Percentiles rank a stretch among this genome's conserved stretches.
phyloP scores from a whole-genome alignment of 169 alveolate genomes.

The Plasmodium inui region DNA sequence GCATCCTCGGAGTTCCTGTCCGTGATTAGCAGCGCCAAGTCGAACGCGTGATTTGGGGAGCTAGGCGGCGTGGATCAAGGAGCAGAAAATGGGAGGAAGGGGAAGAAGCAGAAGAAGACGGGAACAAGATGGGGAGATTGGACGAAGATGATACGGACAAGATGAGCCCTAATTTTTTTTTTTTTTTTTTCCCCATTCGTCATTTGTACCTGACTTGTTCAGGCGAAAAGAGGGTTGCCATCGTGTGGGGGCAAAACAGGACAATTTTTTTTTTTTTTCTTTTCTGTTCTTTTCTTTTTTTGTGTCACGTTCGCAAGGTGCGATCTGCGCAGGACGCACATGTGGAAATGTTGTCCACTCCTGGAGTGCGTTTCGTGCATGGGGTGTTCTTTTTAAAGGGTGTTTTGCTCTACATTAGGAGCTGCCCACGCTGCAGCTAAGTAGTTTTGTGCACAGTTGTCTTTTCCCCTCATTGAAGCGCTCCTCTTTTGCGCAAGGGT shows the following conservation, averaged over 20 bases:
- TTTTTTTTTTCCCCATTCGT: not conserved
- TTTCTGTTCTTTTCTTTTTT: no score
- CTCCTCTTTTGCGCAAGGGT: not conserved
- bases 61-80: not conserved
- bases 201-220: not conserved
- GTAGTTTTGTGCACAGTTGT: not conserved
- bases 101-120: not conserved
- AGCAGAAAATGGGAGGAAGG: not conserved
- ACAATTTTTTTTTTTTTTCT: not conserved
- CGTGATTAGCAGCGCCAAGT: slow-evolving; percentile 19
- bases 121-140: not conserved
- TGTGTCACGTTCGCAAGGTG: not conserved
- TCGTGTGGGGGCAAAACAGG: not conserved
- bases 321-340: not conserved
- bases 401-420: not conserved
- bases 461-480: not conserved
- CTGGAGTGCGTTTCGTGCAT: not conserved
- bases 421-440: not conserved
- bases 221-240: not conserved
- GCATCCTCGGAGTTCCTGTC: slow-evolving; percentile 52
- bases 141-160: not conserved
- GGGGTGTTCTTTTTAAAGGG: not conserved
- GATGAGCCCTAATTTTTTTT: not conserved
- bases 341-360: not conserved
- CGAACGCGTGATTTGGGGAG: not conserved